phyloP scores from a whole-genome alignment of 257 asterid species.

The Avicennia marina region DNA sequence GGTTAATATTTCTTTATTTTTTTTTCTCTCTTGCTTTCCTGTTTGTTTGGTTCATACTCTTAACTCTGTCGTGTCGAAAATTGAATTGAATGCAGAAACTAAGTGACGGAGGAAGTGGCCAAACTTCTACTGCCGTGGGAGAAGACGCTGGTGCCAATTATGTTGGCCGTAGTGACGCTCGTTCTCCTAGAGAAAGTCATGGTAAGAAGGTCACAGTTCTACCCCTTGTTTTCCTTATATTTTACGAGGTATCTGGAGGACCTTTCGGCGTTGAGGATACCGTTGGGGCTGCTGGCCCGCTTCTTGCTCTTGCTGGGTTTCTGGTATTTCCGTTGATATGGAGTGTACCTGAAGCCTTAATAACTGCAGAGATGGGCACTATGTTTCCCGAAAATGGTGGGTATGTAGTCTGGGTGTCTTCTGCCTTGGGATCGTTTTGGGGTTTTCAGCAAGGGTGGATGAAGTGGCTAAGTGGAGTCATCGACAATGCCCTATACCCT shows the following conservation, averaged over 20 bases:
- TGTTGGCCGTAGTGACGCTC: slow-evolving; percentile 22
- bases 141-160: slow-evolving; percentile 26
- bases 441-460: slow-evolving; percentile 76
- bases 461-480: slow-evolving; percentile 76
- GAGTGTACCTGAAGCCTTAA: slow-evolving; percentile 76
- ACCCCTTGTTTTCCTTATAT: slow-evolving; percentile 60
- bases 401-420: slow-evolving; percentile 70
- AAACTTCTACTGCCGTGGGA: slow-evolving; percentile 32
- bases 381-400: slow-evolving; percentile 81
- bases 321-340: slow-evolving; percentile 55
- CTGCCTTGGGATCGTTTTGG: slow-evolving; percentile 72
- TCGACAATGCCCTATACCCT: slow-evolving; percentile 67
- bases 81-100: slow-evolving; percentile 36
- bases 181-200: slow-evolving; percentile 30
- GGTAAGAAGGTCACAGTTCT: slow-evolving; percentile 36
- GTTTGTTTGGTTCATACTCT: too few species aligned
- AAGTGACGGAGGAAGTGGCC: slow-evolving; percentile 20
- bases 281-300: slow-evolving; percentile 66
- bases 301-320: slow-evolving; percentile 58
- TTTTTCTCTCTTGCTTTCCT: too few species aligned
- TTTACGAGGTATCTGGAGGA: slow-evolving; percentile 71
- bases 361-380: slow-evolving; percentile 71
- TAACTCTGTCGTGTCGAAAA: too few species aligned
- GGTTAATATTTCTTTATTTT: too few species aligned
- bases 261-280: slow-evolving; percentile 71